phyloP scores from a whole-genome alignment of 2,329 filamentous ascomycete species.

The Penicillium sp. region DNA sequence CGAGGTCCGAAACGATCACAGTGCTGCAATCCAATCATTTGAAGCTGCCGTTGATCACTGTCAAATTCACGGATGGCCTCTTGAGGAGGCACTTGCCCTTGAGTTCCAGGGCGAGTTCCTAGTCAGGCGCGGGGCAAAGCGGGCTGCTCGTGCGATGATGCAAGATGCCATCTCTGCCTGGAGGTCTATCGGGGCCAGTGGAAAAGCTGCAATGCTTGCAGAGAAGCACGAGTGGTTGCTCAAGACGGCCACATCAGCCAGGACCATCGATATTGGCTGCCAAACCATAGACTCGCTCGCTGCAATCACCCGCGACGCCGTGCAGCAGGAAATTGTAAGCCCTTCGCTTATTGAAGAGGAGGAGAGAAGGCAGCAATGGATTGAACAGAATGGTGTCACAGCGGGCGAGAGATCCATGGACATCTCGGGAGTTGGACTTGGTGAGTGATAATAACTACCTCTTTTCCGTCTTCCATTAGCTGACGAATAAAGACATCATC shows the following conservation, averaged over 20 bases:
- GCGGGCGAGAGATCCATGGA: constrained; percentile 38
- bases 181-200: constrained; percentile 53
- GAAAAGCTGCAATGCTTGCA: constrained; percentile 54
- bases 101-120: constrained; percentile 59
- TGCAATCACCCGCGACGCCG: constrained; percentile 34
- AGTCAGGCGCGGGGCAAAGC: constrained; percentile 52
- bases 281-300: constrained; percentile 53
- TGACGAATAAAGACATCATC: constrained; percentile 51
- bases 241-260: constrained; percentile 49
- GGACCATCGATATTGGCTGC: constrained; percentile 51
- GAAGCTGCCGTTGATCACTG: constrained; percentile 58
- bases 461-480: background rate
- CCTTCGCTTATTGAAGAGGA: constrained; percentile 36
- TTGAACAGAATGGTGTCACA: constrained; percentile 40
- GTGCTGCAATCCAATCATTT: constrained; percentile 44
- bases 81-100: constrained; percentile 56
- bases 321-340: constrained; percentile 27
- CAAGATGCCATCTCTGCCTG: constrained; percentile 57
- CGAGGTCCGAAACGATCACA: constrained; percentile 46
- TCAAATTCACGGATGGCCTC: constrained; percentile 52
- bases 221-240: constrained; percentile 59
- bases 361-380: constrained; percentile 40
- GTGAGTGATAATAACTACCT: constrained; percentile 18
- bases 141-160: constrained; percentile 55
- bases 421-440: constrained; percentile 40